Base-by-base conservation (phyloP, 1,284 basidiomycete species). In the Tilletia caries region DNA sequence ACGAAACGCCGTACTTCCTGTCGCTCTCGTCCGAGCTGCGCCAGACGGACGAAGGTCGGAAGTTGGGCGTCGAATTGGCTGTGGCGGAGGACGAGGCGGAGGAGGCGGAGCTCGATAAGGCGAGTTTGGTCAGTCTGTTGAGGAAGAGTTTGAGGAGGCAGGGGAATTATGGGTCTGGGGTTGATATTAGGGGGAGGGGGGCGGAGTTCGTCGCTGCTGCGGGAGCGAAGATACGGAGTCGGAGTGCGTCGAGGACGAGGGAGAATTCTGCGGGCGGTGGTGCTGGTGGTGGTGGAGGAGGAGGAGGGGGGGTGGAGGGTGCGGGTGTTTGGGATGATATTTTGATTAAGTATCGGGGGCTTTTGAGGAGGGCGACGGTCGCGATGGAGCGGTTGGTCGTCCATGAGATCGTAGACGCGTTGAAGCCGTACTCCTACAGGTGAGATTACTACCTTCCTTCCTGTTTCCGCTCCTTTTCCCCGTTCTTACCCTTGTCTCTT, bases 281-380 rank as follows among this genome's bases (percentile, higher is more conserved):
- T 33, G 52, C 23, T 23, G 29, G 27, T 46, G 41, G 52, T 27
- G 65, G 70, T 8, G 50, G 41, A 18, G 65, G 65, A 1, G 41
- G 65, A n/a, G 73, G 66, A 2, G 70, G 67, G 18, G 71, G 73
- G 15, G 29, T 44, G 10, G 67, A 54, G 13, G 52, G 29, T 23
- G 52, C 46, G 46, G 75, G 77, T 2, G 74, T 82, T 3, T 82
- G 81, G 81, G 78, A 78, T 43, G 74, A 76, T 50, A 68, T 71
- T 2, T 46, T 70, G 2, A 50, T 58, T 2, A 73, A 76, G 58
- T 82, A 78, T 62, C 54, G 44, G 27, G 71, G 71, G 20, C 68
- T 82, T 5, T 58, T 70, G 5, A 23, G 43, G 5, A 68, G 81
- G 2, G 76, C 79, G 0, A 60, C 65, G 0, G 44, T 65, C 0